Conservation (phyloP, 2,329 filamentous ascomycete genomes). For the Aureobasidium sp. region DNA sequence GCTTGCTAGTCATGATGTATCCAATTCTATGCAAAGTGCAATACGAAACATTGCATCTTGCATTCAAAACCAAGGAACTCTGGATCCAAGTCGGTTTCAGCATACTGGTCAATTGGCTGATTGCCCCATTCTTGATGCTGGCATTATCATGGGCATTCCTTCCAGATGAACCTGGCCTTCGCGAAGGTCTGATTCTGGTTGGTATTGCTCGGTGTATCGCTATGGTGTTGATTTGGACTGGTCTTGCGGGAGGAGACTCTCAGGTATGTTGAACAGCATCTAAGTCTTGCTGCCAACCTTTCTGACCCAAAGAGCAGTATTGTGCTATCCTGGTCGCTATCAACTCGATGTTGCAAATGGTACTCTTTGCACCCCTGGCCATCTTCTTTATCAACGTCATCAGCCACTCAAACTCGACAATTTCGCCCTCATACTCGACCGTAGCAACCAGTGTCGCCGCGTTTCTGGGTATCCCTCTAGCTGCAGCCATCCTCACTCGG, state of each 20-base stretch:
- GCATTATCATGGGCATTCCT: constrained; percentile 57
- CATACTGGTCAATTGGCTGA: constrained; percentile 70
- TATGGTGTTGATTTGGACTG: constrained; percentile 80
- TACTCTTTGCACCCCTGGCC: constrained; percentile 38
- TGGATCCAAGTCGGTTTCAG: constrained; percentile 78
- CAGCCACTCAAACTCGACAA: constrained; percentile 33
- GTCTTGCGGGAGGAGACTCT: constrained; percentile 62
- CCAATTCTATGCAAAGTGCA: constrained; percentile 82
- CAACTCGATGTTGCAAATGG: constrained; percentile 40
- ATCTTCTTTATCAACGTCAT: constrained; percentile 57
- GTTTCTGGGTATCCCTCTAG: constrained; percentile 75
- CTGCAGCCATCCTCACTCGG: constrained; percentile 66
- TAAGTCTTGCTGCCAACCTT: neutral
- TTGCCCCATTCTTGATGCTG: constrained; percentile 77
- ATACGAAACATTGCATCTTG: constrained; percentile 63
- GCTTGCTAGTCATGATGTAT: constrained; percentile 88
- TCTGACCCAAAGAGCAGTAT: constrained; percentile 36
- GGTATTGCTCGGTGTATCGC: constrained; percentile 80
- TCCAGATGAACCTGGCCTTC: constrained; percentile 38
- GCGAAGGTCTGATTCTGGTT: constrained; percentile 66
- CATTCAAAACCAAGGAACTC: constrained; percentile 52
- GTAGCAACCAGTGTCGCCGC: constrained; percentile 75
- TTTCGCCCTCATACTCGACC: constrained; percentile 45
- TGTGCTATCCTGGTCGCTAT: constrained; percentile 54
- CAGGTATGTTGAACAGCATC: constrained; percentile 33